These are phyloP conservation scores for Pythium brassicae DNA, from an alignment of 352 stramenopile genomes.

Conservation along the genomic window DNA sequence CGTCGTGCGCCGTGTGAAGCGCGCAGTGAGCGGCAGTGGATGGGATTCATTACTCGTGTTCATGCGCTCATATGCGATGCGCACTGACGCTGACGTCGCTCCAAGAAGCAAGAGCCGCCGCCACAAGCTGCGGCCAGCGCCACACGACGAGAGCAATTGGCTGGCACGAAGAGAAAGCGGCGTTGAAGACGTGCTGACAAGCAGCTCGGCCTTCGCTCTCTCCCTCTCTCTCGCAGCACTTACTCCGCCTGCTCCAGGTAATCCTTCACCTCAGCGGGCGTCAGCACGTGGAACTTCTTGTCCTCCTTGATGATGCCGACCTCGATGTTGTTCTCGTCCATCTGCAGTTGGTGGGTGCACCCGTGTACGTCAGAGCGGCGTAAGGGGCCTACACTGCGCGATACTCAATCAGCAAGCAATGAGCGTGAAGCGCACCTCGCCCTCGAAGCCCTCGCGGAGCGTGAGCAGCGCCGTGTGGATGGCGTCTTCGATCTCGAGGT, in stretches of 20 bases:
- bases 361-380: neutral
- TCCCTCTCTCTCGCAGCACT: no score
- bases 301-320: conserved; percentile 96
- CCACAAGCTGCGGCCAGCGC: no score
- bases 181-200: neutral
- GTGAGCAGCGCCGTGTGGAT: conserved; percentile 99
- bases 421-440: conserved; percentile 49
- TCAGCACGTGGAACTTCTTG: conserved; percentile 97
- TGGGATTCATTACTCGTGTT: no score
- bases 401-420: neutral
- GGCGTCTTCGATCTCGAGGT: conserved; percentile 99
- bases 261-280: conserved; percentile 97
- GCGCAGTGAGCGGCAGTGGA: neutral
- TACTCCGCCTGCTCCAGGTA: conserved; percentile 99
- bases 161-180: neutral
- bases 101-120: no score
- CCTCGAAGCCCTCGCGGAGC: conserved; percentile 98
- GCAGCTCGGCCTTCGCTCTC: neutral
- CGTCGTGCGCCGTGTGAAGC: neutral
- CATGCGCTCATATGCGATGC: no score
- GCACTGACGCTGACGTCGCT: no score
- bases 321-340: conserved; percentile 98
- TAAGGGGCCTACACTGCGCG: no score
- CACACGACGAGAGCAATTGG: neutral
- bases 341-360: conserved; percentile 53